Base-by-base conservation (phyloP, 768 basidiomycete genomes). In the Leccinum broughii region DNA sequence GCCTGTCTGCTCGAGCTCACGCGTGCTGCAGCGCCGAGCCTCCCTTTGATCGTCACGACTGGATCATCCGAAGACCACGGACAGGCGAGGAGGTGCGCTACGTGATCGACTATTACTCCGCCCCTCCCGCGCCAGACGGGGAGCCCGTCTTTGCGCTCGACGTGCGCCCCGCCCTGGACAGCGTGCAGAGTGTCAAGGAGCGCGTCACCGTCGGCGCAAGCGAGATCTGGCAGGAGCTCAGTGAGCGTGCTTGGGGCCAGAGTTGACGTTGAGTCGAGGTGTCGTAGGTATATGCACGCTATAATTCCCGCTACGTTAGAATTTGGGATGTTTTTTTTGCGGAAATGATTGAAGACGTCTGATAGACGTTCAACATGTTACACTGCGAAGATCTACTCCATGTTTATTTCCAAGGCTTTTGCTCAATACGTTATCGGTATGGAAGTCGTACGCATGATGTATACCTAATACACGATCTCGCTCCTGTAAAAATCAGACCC, bases 61-160 rank as follows among this genome's bases (percentile, higher is more conserved):
- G 97, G 97, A 77, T 97, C 55, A 83, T 99, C 56, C 89, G 89
- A 32, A 87, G 96, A 55, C 86, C 88, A 34, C 78, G 79, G 44
- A 87, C 89, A 1, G 87, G 90, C 17, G 85, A 91, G 66, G 90
- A 93, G 75, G 88, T 93, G 55, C 90, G 93, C 71, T 96, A 99
- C 75, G 91, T 99, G 51, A 98, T 99, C 67, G 97, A 99, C 78
- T 99, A 99, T 77, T 98, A 98, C 75, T 91, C 92, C 51, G 94
- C 93, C 0, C 93, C 95, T 1, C 85, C 90, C 3, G 88, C 95
- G 57, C 81, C 85, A 8, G 90, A 97, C 65, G 96, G 96, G 8
- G 91, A 90, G 50, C 97, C 97, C 17, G 95, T 95, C 6, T 98
- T 98, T 76, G 89, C 89, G 8, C 82, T 99, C 28, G 97, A 99